Base-by-base conservation (phyloP, 179 eudicot species). In the Kewa caespitosa region DNA sequence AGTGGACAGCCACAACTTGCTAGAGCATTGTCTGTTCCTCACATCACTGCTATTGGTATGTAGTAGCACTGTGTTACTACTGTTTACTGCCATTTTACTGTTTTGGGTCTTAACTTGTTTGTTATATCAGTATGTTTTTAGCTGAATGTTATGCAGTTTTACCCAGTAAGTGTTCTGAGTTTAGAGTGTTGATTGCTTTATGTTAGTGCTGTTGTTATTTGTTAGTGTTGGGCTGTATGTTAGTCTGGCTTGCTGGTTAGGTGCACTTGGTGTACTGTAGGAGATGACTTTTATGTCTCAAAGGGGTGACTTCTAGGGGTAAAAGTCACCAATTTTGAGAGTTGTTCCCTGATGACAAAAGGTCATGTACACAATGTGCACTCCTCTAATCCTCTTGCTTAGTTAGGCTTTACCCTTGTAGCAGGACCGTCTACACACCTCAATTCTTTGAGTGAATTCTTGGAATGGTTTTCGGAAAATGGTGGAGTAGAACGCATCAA, bases 31-130 rank as follows among this genome's bases (percentile, higher is more conserved):
- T 75, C 93, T 74, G 74, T 88, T 78, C 85, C 87, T 88, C 97
- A 90, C 61, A 85, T 91, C 20, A 89, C 90, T 76, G 93, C 96
- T 63, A 87, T 92, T 64, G 97, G 97, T 91, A 85, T 42, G 39
- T 66, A 32, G 54, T 2, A 15, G 38, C 10, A 6, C 14, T 12
- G 27, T 17, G 32, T 33, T 62, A 1, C 43, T 46, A 38, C 33
- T 13, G 28, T 18, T 33, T 23, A 1, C 18, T 70, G 33, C 7
- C 17, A 7, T 57, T 65, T 46, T 13, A n/a, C n/a, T 28, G 1
- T 43, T 32, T 25, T 80, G 66, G 72, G 74, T 43, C 46, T 79
- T 59, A 30, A 25, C 42, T 25, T 60, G 73, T 27, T 59, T 27
- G 38, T 32, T 8, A 9, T 57, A 25, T 57, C 17, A 57, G 63